A percentile compares a stretch with the other conserved stretches of the same genome.
Evolutionary conservation across 2,329 filamentous ascomycete genomes (phyloP).

Genomic region (Graphiopsis chlorocephala): DNA sequence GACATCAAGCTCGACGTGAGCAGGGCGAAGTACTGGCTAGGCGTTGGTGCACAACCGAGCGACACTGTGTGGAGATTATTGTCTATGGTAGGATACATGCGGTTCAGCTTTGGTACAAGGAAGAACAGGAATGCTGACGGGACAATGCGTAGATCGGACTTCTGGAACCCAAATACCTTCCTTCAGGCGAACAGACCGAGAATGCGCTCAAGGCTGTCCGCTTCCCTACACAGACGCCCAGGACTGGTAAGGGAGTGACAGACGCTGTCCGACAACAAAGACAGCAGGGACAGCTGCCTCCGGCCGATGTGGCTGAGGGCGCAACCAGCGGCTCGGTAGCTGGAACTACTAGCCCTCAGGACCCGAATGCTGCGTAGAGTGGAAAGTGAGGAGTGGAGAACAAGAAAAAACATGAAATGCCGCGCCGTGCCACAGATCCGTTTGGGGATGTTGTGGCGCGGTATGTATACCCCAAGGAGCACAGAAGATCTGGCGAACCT

Average conservation of each 20-base stretch:
- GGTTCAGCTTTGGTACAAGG: not conserved
- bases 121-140: constrained; percentile 6
- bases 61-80: constrained; percentile 85
- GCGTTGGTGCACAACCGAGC: constrained; percentile 91
- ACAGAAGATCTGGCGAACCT: not conserved
- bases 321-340: constrained; percentile 17
- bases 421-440: constrained; percentile 5
- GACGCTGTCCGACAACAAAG: not conserved
- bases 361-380: constrained; percentile 54
- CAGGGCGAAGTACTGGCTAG: constrained; percentile 91
- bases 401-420: not conserved
- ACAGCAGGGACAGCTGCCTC: constrained; percentile 7
- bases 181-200: constrained; percentile 32
- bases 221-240: constrained; percentile 30
- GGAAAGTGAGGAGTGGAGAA: not conserved
- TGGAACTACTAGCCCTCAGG: constrained; percentile 24
- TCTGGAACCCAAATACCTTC: constrained; percentile 40
- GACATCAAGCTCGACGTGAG: constrained; percentile 82
- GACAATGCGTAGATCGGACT: constrained; percentile 39
- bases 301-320: constrained; percentile 11
- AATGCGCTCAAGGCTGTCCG: constrained; percentile 30
- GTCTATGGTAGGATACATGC: constrained; percentile 60
- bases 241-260: constrained; percentile 7
- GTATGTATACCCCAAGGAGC: constrained; percentile 5
- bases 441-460: not conserved